Evolutionary conservation across 2,329 filamentous ascomycete species (phyloP).

Genomic region (Ophiosphaerella herpotricha): DNA sequence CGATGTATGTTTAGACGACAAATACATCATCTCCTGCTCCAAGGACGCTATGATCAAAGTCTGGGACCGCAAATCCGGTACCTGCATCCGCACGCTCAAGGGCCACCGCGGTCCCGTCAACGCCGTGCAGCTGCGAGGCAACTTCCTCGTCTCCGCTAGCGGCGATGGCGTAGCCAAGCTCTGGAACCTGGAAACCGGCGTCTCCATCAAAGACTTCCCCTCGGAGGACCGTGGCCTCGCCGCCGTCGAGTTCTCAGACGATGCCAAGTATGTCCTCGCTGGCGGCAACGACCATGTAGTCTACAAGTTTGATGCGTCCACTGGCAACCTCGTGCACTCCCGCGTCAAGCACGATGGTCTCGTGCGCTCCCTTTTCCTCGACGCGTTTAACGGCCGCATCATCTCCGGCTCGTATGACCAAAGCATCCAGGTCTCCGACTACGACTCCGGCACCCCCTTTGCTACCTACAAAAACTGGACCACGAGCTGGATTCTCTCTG

Average conservation of each 20-base stretch:
- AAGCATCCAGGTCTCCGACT: slow-evolving; percentile 92
- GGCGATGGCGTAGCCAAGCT: slow-evolving; percentile 92
- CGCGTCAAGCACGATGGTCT: slow-evolving; percentile 83
- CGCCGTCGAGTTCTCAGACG: slow-evolving; percentile 94
- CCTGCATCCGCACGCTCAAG: slow-evolving; percentile 74
- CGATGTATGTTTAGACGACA: slow-evolving; percentile 89
- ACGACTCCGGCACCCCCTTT: slow-evolving; percentile 75
- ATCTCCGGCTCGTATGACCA: slow-evolving; percentile 94
- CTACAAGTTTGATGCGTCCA: slow-evolving; percentile 93
- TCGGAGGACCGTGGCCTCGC: slow-evolving; percentile 92
- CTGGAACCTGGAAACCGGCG: slow-evolving; percentile 90
- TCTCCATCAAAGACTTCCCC: slow-evolving; percentile 85
- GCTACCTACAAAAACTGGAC: slow-evolving; percentile 95
- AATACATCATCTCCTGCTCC: slow-evolving; percentile 94
- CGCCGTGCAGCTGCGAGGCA: slow-evolving; percentile 90
- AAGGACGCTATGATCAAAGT: slow-evolving; percentile 94
- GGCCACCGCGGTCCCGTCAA: slow-evolving; percentile 94
- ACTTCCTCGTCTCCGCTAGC: slow-evolving; percentile 89
- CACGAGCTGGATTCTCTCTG: slow-evolving; percentile 92
- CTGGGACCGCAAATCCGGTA: slow-evolving; percentile 83
- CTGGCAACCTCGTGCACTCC: slow-evolving; percentile 78
- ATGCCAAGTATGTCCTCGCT: slow-evolving; percentile 89
- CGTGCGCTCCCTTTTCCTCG: slow-evolving; percentile 88
- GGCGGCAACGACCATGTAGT: slow-evolving; percentile 96
- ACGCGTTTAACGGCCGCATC: slow-evolving; percentile 82